phyloP scores from a whole-genome alignment of 2,329 filamentous ascomycete genomes.

The Byssothecium circinans region DNA sequence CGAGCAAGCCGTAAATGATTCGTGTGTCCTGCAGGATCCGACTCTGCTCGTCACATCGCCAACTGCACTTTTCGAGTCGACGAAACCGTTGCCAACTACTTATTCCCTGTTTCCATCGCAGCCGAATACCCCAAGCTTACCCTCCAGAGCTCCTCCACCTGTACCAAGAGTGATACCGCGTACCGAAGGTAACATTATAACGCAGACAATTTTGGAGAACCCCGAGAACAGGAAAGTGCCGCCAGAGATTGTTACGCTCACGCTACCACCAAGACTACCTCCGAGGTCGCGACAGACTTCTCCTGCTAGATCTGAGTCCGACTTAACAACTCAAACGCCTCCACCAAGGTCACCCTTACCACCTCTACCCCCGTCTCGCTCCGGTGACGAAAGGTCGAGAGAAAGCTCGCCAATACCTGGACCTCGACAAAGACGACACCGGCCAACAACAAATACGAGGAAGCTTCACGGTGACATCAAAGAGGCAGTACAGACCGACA shows the following conservation, averaged over 20 bases:
- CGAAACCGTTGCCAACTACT: not conserved
- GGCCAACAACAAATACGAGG: not conserved
- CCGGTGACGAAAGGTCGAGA: not conserved
- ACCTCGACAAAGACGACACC: not conserved
- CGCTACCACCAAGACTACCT: not conserved
- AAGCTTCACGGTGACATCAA: not conserved
- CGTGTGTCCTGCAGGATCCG: not conserved
- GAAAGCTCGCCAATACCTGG: not conserved
- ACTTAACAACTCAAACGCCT: not conserved
- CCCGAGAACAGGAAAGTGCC: not conserved
- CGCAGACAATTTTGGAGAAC: not conserved
- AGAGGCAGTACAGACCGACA: not conserved
- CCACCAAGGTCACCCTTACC: not conserved
- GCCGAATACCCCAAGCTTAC: not conserved
- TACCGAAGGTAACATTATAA: not conserved
- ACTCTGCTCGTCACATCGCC: not conserved
- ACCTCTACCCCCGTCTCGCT: not conserved
- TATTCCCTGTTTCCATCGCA: not conserved
- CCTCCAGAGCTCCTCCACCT: not conserved
- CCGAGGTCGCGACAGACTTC: not conserved
- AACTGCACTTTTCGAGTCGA: not conserved
- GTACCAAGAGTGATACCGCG: not conserved
- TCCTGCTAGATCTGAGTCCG: not conserved
- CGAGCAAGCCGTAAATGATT: not conserved
- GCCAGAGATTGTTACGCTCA: not conserved